These are phyloP conservation scores for Candida pini DNA, from an alignment of 805 yeast species.

Conservation along the genomic window DNA sequence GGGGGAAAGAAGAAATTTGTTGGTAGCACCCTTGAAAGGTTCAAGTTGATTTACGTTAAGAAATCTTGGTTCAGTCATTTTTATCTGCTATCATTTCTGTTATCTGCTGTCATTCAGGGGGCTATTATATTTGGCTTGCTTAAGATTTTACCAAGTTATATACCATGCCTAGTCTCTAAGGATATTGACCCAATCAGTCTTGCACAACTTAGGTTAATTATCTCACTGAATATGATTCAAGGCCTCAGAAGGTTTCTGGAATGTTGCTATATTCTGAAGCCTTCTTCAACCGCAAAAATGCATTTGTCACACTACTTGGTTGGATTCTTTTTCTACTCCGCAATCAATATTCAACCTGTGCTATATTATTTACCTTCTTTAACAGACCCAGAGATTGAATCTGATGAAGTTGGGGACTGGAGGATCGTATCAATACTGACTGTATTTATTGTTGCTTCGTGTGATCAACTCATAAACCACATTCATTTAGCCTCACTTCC, in stretches of 20 bases:
- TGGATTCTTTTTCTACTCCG: conserved; percentile 55
- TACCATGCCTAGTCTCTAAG: conserved; percentile 1
- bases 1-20: background rate
- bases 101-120: conserved; percentile 9
- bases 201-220: conserved; percentile 4
- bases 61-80: conserved; percentile 61
- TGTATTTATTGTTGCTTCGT: conserved; percentile 31
- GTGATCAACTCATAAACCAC: conserved; percentile 49
- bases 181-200: conserved; percentile 5
- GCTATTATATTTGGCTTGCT: background rate
- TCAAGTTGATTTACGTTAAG: conserved; percentile 40
- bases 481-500: conserved; percentile 38
- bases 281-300: conserved; percentile 45
- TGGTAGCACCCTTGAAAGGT: background rate
- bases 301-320: conserved; percentile 61
- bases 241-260: conserved; percentile 52
- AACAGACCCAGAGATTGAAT: conserved; percentile 1
- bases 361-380: conserved; percentile 12
- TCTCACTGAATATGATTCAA: conserved; percentile 37
- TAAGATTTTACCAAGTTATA: background rate
- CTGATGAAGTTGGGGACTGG: background rate
- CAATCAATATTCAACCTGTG: conserved; percentile 35
- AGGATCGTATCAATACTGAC: background rate
- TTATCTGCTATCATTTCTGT: conserved; percentile 39
- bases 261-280: conserved; percentile 43